Percentiles rank a stretch among this genome's conserved stretches.
Evolutionary conservation across 176 grass and related monocot genomes (phyloP).

Genomic region (Eremochloa ophiuroides): DNA sequence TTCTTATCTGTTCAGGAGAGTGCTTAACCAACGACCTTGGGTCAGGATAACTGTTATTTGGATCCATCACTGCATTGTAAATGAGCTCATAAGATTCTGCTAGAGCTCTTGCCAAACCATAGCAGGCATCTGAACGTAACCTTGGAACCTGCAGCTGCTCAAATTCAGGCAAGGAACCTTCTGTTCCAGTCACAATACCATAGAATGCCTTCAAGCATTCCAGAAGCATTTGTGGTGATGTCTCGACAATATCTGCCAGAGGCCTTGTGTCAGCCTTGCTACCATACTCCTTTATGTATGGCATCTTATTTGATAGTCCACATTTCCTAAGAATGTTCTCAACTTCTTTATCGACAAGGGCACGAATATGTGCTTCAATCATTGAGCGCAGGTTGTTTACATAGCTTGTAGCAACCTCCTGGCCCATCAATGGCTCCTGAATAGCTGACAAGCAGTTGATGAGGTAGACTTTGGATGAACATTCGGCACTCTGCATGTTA

Average conservation of each 20-base stretch:
- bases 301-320: slow-evolving; percentile 65
- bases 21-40: slow-evolving; percentile 78
- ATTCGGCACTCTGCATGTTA: slow-evolving; percentile 56
- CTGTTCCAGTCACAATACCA: slow-evolving; percentile 64
- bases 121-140: slow-evolving; percentile 67
- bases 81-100: slow-evolving; percentile 74
- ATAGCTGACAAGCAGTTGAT: slow-evolving; percentile 98
- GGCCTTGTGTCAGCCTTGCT: slow-evolving; percentile 33
- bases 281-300: slow-evolving; percentile 61
- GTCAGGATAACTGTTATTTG: slow-evolving; percentile 86
- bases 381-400: slow-evolving; percentile 53
- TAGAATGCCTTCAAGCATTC: slow-evolving; percentile 87
- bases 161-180: slow-evolving; percentile 92
- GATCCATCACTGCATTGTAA: slow-evolving; percentile 68
- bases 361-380: slow-evolving; percentile 54
- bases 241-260: slow-evolving; percentile 68
- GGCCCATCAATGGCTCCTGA: slow-evolving; percentile 70
- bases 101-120: slow-evolving; percentile 62
- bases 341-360: slow-evolving; percentile 70
- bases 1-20: slow-evolving; percentile 85
- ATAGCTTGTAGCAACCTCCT: slow-evolving; percentile 70
- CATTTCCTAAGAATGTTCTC: slow-evolving; percentile 73
- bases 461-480: slow-evolving; percentile 79
- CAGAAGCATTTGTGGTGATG: slow-evolving; percentile 51
- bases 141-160: slow-evolving; percentile 82